Percentiles rank a stretch among this genome's conserved stretches.
phyloP scores from a whole-genome alignment of 805 yeast genomes.

The Candida awuae region DNA sequence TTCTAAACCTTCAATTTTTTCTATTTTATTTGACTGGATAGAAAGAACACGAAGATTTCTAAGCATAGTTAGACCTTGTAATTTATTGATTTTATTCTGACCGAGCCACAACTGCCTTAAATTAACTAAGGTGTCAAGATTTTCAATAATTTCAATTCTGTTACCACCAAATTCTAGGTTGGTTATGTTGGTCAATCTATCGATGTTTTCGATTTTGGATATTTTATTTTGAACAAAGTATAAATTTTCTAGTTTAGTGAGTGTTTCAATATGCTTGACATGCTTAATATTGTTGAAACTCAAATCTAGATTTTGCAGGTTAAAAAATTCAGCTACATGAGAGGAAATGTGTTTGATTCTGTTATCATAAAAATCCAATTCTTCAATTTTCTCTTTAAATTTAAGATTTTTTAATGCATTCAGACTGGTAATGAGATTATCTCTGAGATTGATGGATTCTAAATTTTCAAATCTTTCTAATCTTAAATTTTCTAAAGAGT shows the following conservation, averaged over 20 bases:
- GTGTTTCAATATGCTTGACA: conserved; percentile 65
- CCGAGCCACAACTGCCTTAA: conserved; percentile 88
- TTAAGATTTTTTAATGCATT: conserved; percentile 53
- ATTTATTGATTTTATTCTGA: conserved; percentile 61
- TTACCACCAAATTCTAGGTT: conserved; percentile 92
- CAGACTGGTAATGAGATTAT: conserved; percentile 71
- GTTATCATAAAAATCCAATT: conserved; percentile 87
- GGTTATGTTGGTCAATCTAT: conserved; percentile 44
- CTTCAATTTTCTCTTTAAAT: conserved; percentile 46
- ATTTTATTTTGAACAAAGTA: conserved; percentile 89
- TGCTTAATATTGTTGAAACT: conserved; percentile 85
- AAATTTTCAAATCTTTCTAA: conserved; percentile 49
- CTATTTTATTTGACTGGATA: conserved; percentile 78
- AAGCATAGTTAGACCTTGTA: conserved; percentile 56
- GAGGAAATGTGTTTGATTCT: conserved; percentile 79
- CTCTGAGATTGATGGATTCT: conserved; percentile 65
- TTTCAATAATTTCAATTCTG: conserved; percentile 51
- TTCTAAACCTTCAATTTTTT: conserved; percentile 76
- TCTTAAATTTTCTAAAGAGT: conserved; percentile 52
- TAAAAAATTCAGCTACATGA: conserved; percentile 50
- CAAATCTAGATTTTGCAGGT: conserved; percentile 60
- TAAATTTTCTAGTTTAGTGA: conserved; percentile 55
- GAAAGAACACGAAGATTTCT: conserved; percentile 65
- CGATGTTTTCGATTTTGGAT: conserved; percentile 58
- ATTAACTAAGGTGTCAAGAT: conserved; percentile 44